Percentiles rank a stretch among this genome's conserved stretches.
phyloP scores from a whole-genome alignment of 2,329 filamentous ascomycete genomes.

The Neobulgaria alba region DNA sequence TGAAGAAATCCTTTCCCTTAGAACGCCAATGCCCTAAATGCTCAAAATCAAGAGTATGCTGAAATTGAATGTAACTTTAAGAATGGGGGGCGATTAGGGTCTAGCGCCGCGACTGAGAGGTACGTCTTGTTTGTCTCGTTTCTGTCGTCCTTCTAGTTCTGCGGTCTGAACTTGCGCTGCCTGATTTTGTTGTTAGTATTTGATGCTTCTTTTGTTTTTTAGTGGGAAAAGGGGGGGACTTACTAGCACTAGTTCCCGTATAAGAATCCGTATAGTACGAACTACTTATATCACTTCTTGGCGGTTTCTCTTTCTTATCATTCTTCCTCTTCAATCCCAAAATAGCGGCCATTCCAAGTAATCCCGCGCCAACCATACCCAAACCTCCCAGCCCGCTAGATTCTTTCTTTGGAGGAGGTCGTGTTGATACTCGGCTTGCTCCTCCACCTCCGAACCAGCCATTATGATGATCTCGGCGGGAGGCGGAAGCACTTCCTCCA shows the following conservation, averaged over 20 bases:
- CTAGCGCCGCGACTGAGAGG: too few species aligned
- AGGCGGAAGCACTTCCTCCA: constrained; percentile 30
- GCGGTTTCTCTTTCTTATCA: constrained; percentile 19
- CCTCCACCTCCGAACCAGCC: constrained; percentile 49
- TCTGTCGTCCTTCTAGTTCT: constrained; percentile 21
- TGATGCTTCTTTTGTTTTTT: constrained; percentile 1
- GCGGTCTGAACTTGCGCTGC: constrained; percentile 26
- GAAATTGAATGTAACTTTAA: too few species aligned
- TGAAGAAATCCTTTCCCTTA: background rate
- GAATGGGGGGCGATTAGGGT: too few species aligned
- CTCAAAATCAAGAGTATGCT: too few species aligned
- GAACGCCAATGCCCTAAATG: too few species aligned
- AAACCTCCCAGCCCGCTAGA: constrained; percentile 44
- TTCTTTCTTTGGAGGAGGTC: constrained; percentile 40
- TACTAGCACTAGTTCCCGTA: constrained; percentile 28
- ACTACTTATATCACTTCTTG: constrained; percentile 22
- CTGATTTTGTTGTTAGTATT: constrained; percentile 19
- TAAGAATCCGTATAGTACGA: constrained; percentile 27
- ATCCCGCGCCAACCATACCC: constrained; percentile 34
- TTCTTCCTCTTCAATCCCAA: constrained; percentile 26
- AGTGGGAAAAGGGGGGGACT: constrained; percentile 11
- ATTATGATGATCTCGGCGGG: constrained; percentile 29
- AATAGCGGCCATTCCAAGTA: constrained; percentile 24
- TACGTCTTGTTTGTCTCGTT: constrained; percentile 2
- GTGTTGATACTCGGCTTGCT: constrained; percentile 38